phyloP scores from a whole-genome alignment of 176 grass and related monocot genomes.

The Tillandsia fasciculata region DNA sequence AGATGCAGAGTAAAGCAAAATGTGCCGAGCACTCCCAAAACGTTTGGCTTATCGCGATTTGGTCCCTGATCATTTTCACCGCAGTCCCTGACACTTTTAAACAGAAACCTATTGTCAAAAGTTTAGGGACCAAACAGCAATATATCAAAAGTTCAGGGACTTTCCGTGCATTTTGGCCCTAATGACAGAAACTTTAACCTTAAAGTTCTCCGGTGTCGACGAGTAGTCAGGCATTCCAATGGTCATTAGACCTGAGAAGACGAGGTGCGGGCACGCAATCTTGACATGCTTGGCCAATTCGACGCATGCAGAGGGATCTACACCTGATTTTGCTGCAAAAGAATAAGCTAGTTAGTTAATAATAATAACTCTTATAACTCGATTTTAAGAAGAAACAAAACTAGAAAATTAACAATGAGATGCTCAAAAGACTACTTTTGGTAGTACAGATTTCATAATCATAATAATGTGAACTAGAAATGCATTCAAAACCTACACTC shows the following conservation, averaged over 20 bases:
- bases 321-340: slow-evolving; percentile 81
- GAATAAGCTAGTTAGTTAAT: not conserved
- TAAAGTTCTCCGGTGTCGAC: slow-evolving; percentile 82
- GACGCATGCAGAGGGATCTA: slow-evolving; percentile 54
- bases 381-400: not conserved
- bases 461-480: not conserved
- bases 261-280: slow-evolving; percentile 47
- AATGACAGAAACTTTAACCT: slow-evolving; percentile 17
- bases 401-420: no score
- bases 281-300: slow-evolving; percentile 78
- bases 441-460: not conserved
- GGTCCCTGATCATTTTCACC: no score
- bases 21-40: no score
- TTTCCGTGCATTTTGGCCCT: not conserved
- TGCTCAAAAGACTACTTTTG: not conserved
- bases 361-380: not conserved
- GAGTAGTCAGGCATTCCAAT: slow-evolving; percentile 86
- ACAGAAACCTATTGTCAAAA: no score
- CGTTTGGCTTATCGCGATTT: no score
- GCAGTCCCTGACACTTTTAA: no score
- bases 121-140: no score
- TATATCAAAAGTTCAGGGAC: no score
- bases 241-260: slow-evolving; percentile 91
- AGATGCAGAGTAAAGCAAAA: no score
- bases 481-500: slow-evolving; percentile 52